Percentiles rank a stretch among this genome's conserved stretches.
Conservation (phyloP, 352 stramenopile species). For the Pythium phragmiticola region DNA sequence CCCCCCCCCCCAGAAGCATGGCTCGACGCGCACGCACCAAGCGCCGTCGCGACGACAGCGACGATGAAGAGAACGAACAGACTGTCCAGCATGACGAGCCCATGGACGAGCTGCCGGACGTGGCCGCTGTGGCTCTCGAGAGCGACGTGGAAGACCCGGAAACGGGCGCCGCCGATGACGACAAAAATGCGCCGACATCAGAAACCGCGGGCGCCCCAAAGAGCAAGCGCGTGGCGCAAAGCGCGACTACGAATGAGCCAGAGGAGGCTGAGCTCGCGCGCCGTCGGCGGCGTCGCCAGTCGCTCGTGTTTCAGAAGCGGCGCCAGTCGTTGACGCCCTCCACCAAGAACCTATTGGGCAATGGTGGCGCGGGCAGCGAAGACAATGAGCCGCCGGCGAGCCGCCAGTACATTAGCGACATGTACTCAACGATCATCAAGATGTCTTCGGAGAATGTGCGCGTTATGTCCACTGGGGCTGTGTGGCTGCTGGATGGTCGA, state of each 20-base stretch:
- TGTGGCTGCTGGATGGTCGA: too few species aligned
- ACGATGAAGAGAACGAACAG: slow-evolving; percentile 29
- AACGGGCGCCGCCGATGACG: slow-evolving; percentile 12
- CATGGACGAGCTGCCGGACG: slow-evolving; percentile 27
- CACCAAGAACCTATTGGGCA: slow-evolving; percentile 11
- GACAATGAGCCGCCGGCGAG: slow-evolving; percentile 26
- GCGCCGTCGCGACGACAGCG: slow-evolving; percentile 29
- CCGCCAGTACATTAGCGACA: slow-evolving; percentile 87
- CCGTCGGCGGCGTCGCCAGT: slow-evolving; percentile 55
- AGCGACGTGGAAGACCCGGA: slow-evolving; percentile 8
- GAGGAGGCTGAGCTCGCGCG: slow-evolving; percentile 72
- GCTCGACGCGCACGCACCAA: slow-evolving; percentile 14
- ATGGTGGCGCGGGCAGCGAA: background rate
- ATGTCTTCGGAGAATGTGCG: slow-evolving; percentile 90
- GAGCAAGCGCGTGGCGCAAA: slow-evolving; percentile 38
- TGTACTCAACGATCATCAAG: slow-evolving; percentile 92
- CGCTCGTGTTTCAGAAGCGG: slow-evolving; percentile 69
- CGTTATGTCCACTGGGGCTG: slow-evolving; percentile 4
- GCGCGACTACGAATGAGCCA: slow-evolving; percentile 34
- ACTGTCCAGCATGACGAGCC: slow-evolving; percentile 33
- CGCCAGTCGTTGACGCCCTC: slow-evolving; percentile 63
- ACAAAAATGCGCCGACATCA: slow-evolving; percentile 8
- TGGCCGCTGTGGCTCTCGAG: background rate
- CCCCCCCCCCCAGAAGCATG: slow-evolving; percentile 8
- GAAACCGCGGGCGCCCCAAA: slow-evolving; percentile 25